Evolutionary conservation across 768 basidiomycete species (phyloP).

Genomic region (Lentinula boryana): DNA sequence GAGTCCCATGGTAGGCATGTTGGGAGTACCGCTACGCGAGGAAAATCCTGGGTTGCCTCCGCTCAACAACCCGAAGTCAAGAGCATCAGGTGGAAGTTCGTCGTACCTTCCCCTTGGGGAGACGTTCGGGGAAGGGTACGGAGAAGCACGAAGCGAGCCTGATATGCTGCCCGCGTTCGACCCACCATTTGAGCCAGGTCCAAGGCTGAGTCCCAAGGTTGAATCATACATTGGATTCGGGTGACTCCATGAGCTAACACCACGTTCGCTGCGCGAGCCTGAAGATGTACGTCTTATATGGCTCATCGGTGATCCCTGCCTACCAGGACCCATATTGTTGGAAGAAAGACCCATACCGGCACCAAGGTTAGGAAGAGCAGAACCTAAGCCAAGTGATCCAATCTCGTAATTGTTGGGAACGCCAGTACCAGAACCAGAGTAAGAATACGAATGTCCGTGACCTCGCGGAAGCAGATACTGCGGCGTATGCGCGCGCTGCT

Average conservation of each 20-base stretch:
- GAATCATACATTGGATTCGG: not conserved
- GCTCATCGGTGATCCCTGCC: not conserved
- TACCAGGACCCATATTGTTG: not conserved
- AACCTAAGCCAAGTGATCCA: constrained; percentile 4
- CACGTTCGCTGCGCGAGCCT: constrained; percentile 5
- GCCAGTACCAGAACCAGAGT: not conserved
- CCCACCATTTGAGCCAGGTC: not conserved
- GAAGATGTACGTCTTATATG: constrained; percentile 5
- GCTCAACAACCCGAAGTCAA: constrained; percentile 5
- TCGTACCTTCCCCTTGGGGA: constrained; percentile 50
- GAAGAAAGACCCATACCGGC: constrained; percentile 5
- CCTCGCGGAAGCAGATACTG: constrained; percentile 3
- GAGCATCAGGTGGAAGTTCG: constrained; percentile 34
- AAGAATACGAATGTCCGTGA: constrained; percentile 11
- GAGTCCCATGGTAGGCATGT: constrained; percentile 3
- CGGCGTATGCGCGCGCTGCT: constrained; percentile 4
- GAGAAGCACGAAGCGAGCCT: constrained; percentile 4
- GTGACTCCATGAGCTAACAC: not conserved
- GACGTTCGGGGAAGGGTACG: constrained; percentile 62
- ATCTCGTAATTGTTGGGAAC: not conserved
- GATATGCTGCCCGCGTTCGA: constrained; percentile 1
- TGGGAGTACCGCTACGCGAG: not conserved
- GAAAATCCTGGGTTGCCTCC: not conserved
- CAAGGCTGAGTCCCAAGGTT: not conserved
- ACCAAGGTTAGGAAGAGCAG: constrained; percentile 9